Conservation (phyloP, 257 asterid genomes). For the Solanum paucissectum region DNA sequence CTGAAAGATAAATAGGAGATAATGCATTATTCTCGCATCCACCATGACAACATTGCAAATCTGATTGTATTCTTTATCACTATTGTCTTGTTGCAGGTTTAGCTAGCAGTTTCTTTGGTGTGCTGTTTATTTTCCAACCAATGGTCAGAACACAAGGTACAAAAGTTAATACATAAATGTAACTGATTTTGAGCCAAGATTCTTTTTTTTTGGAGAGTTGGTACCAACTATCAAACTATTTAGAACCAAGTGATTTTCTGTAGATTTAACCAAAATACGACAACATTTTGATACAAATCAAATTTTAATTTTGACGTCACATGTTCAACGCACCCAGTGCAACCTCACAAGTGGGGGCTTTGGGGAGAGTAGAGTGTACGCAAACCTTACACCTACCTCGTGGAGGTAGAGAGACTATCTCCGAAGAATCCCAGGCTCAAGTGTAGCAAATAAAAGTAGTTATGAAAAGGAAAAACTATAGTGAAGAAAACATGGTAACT, state of each 20-base stretch:
- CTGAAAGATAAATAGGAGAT: not conserved
- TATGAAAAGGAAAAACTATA: not conserved
- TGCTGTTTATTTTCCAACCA: conserved; percentile 25
- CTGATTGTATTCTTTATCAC: not conserved
- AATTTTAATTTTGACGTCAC: not conserved
- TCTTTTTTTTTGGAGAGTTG: not conserved
- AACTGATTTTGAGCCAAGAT: not conserved
- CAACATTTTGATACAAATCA: not conserved
- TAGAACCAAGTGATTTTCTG: not conserved
- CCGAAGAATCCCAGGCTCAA: not conserved
- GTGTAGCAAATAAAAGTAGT: not conserved
- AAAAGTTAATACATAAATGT: not conserved
- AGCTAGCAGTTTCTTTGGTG: conserved; percentile 36
- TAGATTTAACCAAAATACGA: not conserved
- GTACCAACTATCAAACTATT: not conserved
- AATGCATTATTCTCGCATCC: not conserved
- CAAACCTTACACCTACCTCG: not conserved
- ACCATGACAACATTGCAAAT: not conserved
- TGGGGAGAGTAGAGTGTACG: not conserved
- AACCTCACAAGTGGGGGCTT: not conserved
- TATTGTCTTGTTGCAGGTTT: conserved; percentile 20
- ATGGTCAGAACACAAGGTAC: conserved; percentile 20
- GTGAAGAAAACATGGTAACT: not conserved
- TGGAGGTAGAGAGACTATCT: not conserved
- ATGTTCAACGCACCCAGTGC: not conserved